A percentile compares a stretch with the other conserved stretches of the same genome.
phyloP scores from a whole-genome alignment of 2,329 filamentous ascomycete genomes.

The Pseudocercospora macadamiae region DNA sequence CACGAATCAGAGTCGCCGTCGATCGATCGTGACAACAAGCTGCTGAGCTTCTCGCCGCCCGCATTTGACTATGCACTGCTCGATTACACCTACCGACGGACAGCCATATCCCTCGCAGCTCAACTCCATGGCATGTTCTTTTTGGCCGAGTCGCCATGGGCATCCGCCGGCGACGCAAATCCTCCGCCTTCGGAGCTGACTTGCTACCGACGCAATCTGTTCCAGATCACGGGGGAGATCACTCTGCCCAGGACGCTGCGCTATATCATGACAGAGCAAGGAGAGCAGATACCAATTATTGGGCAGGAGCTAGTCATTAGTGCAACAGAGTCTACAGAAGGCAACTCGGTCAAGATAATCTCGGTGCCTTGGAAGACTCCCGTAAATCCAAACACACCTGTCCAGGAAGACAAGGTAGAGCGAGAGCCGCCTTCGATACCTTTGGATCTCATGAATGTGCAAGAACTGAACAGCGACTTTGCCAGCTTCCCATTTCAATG shows the following conservation, averaged over 20 bases:
- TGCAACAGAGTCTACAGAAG: slow-evolving; percentile 92
- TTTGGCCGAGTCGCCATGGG: slow-evolving; percentile 75
- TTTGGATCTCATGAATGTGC: slow-evolving; percentile 66
- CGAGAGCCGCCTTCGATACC: slow-evolving; percentile 86
- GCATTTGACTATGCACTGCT: slow-evolving; percentile 61
- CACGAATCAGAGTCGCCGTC: slow-evolving; percentile 54
- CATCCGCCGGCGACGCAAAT: slow-evolving; percentile 57
- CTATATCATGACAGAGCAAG: slow-evolving; percentile 80
- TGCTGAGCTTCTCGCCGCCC: slow-evolving; percentile 55
- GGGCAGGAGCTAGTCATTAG: slow-evolving; percentile 86
- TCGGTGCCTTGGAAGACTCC: slow-evolving; percentile 98
- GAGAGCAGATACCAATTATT: slow-evolving; percentile 79
- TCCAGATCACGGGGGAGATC: slow-evolving; percentile 90
- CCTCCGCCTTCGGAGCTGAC: slow-evolving; percentile 79
- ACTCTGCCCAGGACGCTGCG: slow-evolving; percentile 77
- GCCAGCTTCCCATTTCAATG: slow-evolving; percentile 92
- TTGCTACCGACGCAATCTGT: slow-evolving; percentile 92
- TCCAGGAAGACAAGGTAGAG: slow-evolving; percentile 68
- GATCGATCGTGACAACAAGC: slow-evolving; percentile 65
- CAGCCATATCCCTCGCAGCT: slow-evolving; percentile 68
- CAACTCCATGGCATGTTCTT: slow-evolving; percentile 91
- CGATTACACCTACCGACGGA: slow-evolving; percentile 66
- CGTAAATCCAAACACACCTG: slow-evolving; percentile 66
- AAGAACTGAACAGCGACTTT: slow-evolving; percentile 77
- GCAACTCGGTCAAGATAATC: slow-evolving; percentile 88